Evolutionary conservation across 208 protist genomes (phyloP), one percentile per base, ranked within the genome.

Genomic region (Trypanosoma congolense): DNA sequence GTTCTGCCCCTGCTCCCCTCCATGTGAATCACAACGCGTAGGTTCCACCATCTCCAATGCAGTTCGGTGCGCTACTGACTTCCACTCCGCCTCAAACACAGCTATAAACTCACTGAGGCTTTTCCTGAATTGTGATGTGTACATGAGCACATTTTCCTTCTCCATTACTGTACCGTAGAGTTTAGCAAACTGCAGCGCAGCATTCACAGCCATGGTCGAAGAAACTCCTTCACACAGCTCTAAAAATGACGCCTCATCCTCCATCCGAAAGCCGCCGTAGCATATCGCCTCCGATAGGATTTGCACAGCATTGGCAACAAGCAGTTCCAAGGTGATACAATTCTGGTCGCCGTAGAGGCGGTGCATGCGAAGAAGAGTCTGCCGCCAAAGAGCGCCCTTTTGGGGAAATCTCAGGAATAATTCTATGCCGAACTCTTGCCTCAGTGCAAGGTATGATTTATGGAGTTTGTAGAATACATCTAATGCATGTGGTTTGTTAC

Each of bases 401-500:
- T 68, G 42, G 5, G 67, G 71, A 60, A 63, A 87, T 2, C 85
- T 70, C 16, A 90, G 47, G 55, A 90, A 93, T 18, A 93, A 63
- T 46, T 77, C 71, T 19, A 87, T 55, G 3, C 77, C 80, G 56
- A 74, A 80, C 35, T 72, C 26, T 2, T 64, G n/a, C 1, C 81
- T 69, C 28, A 80, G 59, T 3, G 60, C 48, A 16, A 76, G 44
- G 48, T 90, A 93, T n/a, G n/a, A n/a, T n/a, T n/a, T n/a, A n/a
- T n/a, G n/a, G n/a, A n/a, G n/a, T n/a, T n/a, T n/a, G n/a, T n/a
- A n/a, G n/a, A n/a, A n/a, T n/a, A n/a, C n/a, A n/a, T n/a, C n/a
- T n/a, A n/a, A n/a, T n/a, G n/a, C n/a, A n/a, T n/a, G n/a, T n/a
- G n/a, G n/a, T n/a, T n/a, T n/a, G n/a, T n/a, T n/a, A n/a, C n/a